Conservation (phyloP, 805 yeast species). For the Candida qinlingensis region DNA sequence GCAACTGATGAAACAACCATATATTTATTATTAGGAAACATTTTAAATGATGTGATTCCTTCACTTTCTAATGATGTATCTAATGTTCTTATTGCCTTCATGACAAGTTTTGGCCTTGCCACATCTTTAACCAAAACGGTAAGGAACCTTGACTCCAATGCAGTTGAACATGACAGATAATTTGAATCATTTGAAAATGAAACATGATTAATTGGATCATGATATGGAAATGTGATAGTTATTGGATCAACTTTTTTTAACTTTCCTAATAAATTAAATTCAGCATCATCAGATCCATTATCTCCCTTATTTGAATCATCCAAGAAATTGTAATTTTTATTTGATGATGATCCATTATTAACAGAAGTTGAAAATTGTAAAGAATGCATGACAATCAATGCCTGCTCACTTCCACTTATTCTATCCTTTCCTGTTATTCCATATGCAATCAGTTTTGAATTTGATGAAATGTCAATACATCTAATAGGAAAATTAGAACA, state of each 20-base stretch:
- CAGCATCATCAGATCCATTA: conserved; percentile 4
- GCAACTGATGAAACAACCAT: conserved; percentile 59
- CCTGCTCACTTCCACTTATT: conserved; percentile 63
- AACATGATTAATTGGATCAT: conserved; percentile 76
- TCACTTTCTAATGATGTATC: conserved; percentile 74
- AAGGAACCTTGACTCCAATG: conserved; percentile 71
- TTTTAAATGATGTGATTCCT: conserved; percentile 78
- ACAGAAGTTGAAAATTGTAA: conserved; percentile 7
- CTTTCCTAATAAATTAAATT: conserved; percentile 7
- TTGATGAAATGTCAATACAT: conserved; percentile 66
- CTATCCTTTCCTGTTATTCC: conserved; percentile 81
- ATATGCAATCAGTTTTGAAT: conserved; percentile 63
- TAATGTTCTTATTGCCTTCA: conserved; percentile 60
- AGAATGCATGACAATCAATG: conserved; percentile 61
- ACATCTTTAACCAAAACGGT: conserved; percentile 63
- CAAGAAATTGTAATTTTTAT: neutral
- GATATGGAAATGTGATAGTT: conserved; percentile 75
- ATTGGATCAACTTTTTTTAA: conserved; percentile 47
- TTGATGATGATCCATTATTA: neutral
- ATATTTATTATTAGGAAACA: conserved; percentile 60
- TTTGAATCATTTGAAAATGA: conserved; percentile 69
- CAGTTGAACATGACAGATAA: conserved; percentile 63
- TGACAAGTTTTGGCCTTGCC: conserved; percentile 57
- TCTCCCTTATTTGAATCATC: neutral
- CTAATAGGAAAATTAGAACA: conserved; percentile 70